Evolutionary conservation across 129 eudicot species (phyloP).

Genomic region (Helianthus tuberosus): DNA sequence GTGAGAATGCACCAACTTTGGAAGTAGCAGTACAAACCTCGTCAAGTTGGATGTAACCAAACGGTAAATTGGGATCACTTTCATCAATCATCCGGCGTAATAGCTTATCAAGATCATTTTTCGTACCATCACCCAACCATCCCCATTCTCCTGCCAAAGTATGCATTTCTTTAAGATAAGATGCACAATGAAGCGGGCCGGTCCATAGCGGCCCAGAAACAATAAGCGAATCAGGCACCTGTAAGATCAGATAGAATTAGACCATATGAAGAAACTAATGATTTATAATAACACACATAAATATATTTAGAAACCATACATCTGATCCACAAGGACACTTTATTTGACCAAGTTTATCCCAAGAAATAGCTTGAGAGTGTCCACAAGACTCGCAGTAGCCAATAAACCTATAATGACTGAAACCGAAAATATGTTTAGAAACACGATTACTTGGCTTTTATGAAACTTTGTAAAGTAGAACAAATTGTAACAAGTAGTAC

Average conservation of each 20-base stretch:
- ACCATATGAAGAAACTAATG: not conserved
- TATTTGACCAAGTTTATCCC: slow-evolving; percentile 69
- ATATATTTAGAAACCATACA: slow-evolving; percentile 37
- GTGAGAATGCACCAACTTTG: slow-evolving; percentile 5
- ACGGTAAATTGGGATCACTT: slow-evolving; percentile 75
- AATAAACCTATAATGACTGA: slow-evolving; percentile 79
- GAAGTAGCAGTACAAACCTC: slow-evolving; percentile 54
- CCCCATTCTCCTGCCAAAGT: slow-evolving; percentile 85
- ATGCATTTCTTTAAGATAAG: slow-evolving; percentile 65
- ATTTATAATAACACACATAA: slow-evolving; percentile 4
- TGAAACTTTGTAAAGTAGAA: not conserved
- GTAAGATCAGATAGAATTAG: slow-evolving; percentile 29
- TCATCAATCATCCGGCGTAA: slow-evolving; percentile 75
- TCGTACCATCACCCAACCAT: slow-evolving; percentile 59
- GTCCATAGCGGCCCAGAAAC: slow-evolving; percentile 98
- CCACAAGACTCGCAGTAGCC: slow-evolving; percentile 85
- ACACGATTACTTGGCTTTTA: not conserved
- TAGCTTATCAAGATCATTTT: slow-evolving; percentile 61
- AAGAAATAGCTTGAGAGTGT: slow-evolving; percentile 65
- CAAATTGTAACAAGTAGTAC: slow-evolving; percentile 38
- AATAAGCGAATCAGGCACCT: slow-evolving; percentile 62
- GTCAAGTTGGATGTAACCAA: slow-evolving; percentile 74
- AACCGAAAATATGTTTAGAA: slow-evolving; percentile 6
- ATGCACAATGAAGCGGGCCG: slow-evolving; percentile 81
- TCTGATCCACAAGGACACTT: slow-evolving; percentile 66